Evolutionary conservation across 192 early-diverging fungal genomes (phyloP).

Genomic region (Backusella parvicylindrica): DNA sequence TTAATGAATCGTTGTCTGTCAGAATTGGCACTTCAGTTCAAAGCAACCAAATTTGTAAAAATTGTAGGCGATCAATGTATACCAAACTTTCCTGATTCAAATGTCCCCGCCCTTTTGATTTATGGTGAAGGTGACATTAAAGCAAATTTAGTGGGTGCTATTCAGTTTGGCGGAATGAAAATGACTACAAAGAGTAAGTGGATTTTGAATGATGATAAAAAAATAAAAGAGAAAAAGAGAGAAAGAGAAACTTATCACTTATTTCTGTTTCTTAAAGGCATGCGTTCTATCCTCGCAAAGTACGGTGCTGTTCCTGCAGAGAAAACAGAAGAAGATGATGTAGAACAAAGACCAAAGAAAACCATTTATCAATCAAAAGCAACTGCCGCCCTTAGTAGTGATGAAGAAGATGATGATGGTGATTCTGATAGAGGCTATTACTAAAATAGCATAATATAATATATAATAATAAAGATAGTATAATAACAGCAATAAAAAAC

Average conservation of each 20-base stretch:
- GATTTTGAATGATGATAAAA: background rate
- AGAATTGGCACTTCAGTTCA: slow-evolving; percentile 69
- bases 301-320: slow-evolving; percentile 39
- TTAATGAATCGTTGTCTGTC: slow-evolving; percentile 77
- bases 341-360: slow-evolving; percentile 33
- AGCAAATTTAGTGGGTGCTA: slow-evolving; percentile 78
- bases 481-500: background rate
- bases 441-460: slow-evolving; percentile 7
- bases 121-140: slow-evolving; percentile 87
- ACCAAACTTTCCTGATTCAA: slow-evolving; percentile 89
- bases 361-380: slow-evolving; percentile 48
- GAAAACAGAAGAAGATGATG: background rate
- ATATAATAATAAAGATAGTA: background rate
- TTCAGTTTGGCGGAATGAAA: slow-evolving; percentile 76
- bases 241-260: too few relatives aligned
- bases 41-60: slow-evolving; percentile 90
- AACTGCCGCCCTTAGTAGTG: slow-evolving; percentile 53
- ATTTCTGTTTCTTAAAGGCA: background rate
- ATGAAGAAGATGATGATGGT: slow-evolving; percentile 47
- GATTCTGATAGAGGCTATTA: slow-evolving; percentile 38
- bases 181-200: slow-evolving; percentile 63
- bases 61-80: slow-evolving; percentile 93
- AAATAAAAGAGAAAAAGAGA: background rate
- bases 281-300: slow-evolving; percentile 31
- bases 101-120: slow-evolving; percentile 86